Percentiles rank a stretch among this genome's conserved stretches.
phyloP scores from a whole-genome alignment of 768 basidiomycete species.

The Cystoderma amianthinum region DNA sequence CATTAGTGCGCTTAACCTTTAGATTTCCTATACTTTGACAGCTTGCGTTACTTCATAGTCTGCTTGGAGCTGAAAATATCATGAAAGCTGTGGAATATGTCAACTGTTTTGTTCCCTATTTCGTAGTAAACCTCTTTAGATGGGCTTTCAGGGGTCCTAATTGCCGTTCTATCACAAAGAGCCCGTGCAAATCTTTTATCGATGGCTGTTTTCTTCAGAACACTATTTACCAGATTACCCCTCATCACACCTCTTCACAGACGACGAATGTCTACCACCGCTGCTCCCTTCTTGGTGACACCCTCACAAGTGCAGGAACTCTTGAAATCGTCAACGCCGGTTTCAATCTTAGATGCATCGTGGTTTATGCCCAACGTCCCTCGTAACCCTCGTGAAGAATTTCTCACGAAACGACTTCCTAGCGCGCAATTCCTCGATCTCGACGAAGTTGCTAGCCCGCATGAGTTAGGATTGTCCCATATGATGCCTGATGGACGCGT shows the following conservation, averaged over 20 bases:
- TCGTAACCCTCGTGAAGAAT: constrained; percentile 68
- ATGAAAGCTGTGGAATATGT: neutral
- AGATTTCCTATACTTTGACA: too few species aligned
- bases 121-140: neutral
- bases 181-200: neutral
- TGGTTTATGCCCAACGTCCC: constrained; percentile 94
- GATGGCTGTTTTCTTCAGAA: neutral
- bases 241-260: neutral
- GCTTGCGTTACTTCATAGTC: too few species aligned
- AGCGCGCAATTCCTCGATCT: constrained; percentile 72
- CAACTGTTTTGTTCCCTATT: neutral
- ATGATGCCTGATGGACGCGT: constrained; percentile 78
- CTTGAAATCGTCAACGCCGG: constrained; percentile 20
- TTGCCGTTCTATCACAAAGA: neutral
- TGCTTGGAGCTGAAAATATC: neutral
- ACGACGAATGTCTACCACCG: constrained; percentile 29
- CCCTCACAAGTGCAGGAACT: constrained; percentile 39
- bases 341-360: constrained; percentile 63
- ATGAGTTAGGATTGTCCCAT: constrained; percentile 80
- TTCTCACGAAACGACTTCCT: constrained; percentile 57
- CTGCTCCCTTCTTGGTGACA: constrained; percentile 43
- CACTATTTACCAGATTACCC: neutral
- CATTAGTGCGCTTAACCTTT: too few species aligned
- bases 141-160: neutral
- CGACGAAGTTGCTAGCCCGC: constrained; percentile 68